Evolutionary conservation across 2,329 filamentous ascomycete genomes (phyloP).

Genomic region (Hymenoscyphus linearis): DNA sequence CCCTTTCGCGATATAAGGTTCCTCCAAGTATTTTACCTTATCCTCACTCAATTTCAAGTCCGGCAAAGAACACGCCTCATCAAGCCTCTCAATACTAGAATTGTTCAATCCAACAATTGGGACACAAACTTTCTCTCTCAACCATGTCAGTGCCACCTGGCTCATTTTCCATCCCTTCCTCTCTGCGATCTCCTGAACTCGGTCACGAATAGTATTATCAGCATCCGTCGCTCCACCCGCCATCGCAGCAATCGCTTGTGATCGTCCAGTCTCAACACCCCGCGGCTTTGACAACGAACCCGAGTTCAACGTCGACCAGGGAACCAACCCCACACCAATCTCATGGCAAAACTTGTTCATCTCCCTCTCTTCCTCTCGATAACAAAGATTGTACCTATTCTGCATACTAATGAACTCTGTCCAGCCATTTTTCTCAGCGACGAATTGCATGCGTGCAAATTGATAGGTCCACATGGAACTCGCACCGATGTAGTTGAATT

Average conservation of each 20-base stretch:
- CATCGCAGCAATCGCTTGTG: constrained; percentile 21
- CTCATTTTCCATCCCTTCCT: constrained; percentile 53
- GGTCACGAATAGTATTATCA: constrained; percentile 46
- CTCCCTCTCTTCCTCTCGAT: constrained; percentile 50
- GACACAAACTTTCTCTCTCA: constrained; percentile 37
- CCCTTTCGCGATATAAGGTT: constrained; percentile 43
- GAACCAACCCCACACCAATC: constrained; percentile 37
- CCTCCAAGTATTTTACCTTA: constrained; percentile 47
- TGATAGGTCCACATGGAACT: constrained; percentile 43
- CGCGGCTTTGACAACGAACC: constrained; percentile 7
- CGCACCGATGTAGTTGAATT: constrained; percentile 48
- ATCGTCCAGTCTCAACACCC: constrained; percentile 4
- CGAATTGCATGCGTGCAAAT: constrained; percentile 43
- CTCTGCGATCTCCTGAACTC: constrained; percentile 50
- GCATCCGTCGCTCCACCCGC: constrained; percentile 33
- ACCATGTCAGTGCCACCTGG: constrained; percentile 51
- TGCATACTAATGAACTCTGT: constrained; percentile 53
- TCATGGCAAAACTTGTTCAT: constrained; percentile 38
- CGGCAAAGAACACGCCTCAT: constrained; percentile 41
- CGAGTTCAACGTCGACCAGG: constrained; percentile 10
- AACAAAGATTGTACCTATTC: constrained; percentile 46
- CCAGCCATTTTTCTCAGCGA: constrained; percentile 47
- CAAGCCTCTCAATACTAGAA: constrained; percentile 42
- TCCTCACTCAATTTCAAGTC: constrained; percentile 39
- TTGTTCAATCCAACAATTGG: constrained; percentile 43